A percentile compares a stretch with the other conserved stretches of the same genome.
Evolutionary conservation across 345 rosid species (phyloP).

Genomic region (Sonneratia caseolaris): DNA sequence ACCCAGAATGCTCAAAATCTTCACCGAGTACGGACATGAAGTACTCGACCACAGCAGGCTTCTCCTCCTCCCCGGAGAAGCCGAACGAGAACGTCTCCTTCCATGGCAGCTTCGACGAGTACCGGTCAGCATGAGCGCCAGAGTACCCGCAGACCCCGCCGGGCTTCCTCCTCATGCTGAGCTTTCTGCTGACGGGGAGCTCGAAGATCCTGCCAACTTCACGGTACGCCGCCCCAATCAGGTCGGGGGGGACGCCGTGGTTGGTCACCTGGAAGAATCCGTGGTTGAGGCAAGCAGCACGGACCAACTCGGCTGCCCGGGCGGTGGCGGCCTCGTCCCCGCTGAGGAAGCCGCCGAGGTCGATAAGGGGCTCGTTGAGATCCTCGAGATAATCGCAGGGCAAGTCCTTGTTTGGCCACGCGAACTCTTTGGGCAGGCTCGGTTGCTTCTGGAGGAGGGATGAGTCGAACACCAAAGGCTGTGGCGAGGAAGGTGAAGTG

Average conservation of each 20-base stretch:
- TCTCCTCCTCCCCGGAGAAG: slow-evolving; percentile 5
- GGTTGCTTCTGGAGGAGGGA: slow-evolving; percentile 21
- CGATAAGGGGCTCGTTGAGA: slow-evolving; percentile 41
- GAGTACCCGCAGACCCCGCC: slow-evolving; percentile 35
- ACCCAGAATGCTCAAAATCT: slow-evolving; percentile 31
- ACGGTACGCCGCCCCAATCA: slow-evolving; percentile 25
- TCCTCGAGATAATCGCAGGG: slow-evolving; percentile 14
- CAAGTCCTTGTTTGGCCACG: slow-evolving; percentile 38
- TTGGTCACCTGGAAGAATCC: slow-evolving; percentile 62
- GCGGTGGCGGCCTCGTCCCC: slow-evolving; percentile 27
- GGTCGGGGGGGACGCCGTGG: slow-evolving; percentile 36
- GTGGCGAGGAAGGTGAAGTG: neutral
- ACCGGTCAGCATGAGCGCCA: slow-evolving; percentile 35
- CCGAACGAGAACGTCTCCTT: slow-evolving; percentile 49
- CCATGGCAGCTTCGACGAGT: slow-evolving; percentile 51
- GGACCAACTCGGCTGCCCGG: slow-evolving; percentile 20
- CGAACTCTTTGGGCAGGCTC: slow-evolving; percentile 29
- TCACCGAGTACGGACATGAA: slow-evolving; percentile 25
- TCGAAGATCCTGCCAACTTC: slow-evolving; percentile 26
- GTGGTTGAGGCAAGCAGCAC: slow-evolving; percentile 42
- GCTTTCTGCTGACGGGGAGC: slow-evolving; percentile 21
- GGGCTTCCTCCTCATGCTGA: slow-evolving; percentile 15
- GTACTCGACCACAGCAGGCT: slow-evolving; percentile 12
- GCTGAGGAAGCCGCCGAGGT: slow-evolving; percentile 31
- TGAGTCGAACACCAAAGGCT: slow-evolving; percentile 18